phyloP scores from a whole-genome alignment of 2,329 filamentous ascomycete genomes.

The Lachnellula suecica region DNA sequence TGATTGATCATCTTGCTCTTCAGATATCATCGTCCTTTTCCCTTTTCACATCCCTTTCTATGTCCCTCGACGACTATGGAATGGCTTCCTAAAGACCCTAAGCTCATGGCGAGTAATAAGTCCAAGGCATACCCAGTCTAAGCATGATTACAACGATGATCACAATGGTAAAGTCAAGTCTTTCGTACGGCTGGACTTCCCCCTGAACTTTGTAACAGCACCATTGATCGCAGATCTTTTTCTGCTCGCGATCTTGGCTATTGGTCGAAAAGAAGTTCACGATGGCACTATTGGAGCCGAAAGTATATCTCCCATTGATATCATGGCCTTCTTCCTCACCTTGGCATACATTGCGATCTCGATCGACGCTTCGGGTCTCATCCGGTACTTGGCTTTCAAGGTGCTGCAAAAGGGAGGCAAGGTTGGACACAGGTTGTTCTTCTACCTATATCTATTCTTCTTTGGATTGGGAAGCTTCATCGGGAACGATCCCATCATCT shows the following conservation, averaged over 20 bases:
- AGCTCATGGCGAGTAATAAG: slow-evolving; percentile 52
- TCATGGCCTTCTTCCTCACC: slow-evolving; percentile 74
- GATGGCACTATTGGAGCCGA: slow-evolving; percentile 66
- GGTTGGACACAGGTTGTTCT: slow-evolving; percentile 66
- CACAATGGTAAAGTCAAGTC: slow-evolving; percentile 32
- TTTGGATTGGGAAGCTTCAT: slow-evolving; percentile 66
- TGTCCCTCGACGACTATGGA: slow-evolving; percentile 51
- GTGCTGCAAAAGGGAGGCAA: slow-evolving; percentile 67
- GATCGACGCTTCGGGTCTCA: slow-evolving; percentile 73
- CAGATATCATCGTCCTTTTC: slow-evolving; percentile 69
- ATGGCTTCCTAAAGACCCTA: slow-evolving; percentile 44
- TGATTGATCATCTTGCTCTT: slow-evolving; percentile 6
- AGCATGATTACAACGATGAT: slow-evolving; percentile 23
- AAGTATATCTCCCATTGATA: slow-evolving; percentile 68
- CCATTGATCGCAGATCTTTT: slow-evolving; percentile 72
- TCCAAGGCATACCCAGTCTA: slow-evolving; percentile 33
- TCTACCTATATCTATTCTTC: slow-evolving; percentile 74
- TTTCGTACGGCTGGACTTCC: slow-evolving; percentile 55
- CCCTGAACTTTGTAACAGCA: slow-evolving; percentile 70
- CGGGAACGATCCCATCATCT: slow-evolving; percentile 73
- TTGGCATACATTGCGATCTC: slow-evolving; percentile 76
- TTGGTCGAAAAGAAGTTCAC: slow-evolving; percentile 64
- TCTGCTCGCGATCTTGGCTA: slow-evolving; percentile 66
- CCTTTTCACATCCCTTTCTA: slow-evolving; percentile 65
- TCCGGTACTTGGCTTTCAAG: slow-evolving; percentile 68